Evolutionary conservation across 148 eudicot species (phyloP).

Genomic region (Beta vulgaris): DNA sequence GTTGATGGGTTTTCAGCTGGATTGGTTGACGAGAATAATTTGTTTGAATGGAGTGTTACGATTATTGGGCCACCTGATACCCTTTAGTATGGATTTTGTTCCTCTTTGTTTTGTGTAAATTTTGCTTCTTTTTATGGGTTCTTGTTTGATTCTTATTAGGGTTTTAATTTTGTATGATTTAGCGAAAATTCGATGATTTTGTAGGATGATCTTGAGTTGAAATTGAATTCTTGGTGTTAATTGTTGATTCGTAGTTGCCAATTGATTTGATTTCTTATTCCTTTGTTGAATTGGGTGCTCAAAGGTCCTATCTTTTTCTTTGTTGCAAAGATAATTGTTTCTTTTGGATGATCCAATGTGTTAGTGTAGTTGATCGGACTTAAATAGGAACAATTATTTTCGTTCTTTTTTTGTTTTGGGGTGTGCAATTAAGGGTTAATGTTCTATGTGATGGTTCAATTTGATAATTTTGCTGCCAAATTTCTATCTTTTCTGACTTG

Average conservation of each 20-base stretch:
- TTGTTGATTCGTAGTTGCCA: slow-evolving; percentile 5
- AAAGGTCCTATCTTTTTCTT: not conserved
- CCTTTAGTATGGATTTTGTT: slow-evolving; percentile 35
- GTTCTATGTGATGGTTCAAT: slow-evolving; percentile 1
- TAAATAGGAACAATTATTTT: no score
- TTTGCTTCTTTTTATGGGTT: slow-evolving; percentile 13
- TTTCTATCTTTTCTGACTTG: not conserved
- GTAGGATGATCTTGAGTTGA: slow-evolving; percentile 10
- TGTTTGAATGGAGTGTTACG: slow-evolving; percentile 65
- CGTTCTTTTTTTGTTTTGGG: not conserved
- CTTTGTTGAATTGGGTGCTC: not conserved
- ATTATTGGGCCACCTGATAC: slow-evolving; percentile 66
- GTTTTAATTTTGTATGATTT: slow-evolving; percentile 6
- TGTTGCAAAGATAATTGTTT: not conserved
- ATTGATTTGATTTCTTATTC: not conserved
- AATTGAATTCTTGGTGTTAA: not conserved
- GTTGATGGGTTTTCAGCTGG: slow-evolving; percentile 74
- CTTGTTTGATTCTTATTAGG: slow-evolving; percentile 7
- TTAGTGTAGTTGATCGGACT: not conserved
- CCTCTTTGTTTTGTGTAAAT: not conserved
- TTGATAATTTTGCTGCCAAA: not conserved
- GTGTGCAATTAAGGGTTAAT: not conserved
- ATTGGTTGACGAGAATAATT: slow-evolving; percentile 50
- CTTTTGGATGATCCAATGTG: slow-evolving; percentile 12
- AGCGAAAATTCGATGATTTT: not conserved